Base-by-base conservation (phyloP, 2,329 filamentous ascomycete species). In the Penicillium sp. region DNA sequence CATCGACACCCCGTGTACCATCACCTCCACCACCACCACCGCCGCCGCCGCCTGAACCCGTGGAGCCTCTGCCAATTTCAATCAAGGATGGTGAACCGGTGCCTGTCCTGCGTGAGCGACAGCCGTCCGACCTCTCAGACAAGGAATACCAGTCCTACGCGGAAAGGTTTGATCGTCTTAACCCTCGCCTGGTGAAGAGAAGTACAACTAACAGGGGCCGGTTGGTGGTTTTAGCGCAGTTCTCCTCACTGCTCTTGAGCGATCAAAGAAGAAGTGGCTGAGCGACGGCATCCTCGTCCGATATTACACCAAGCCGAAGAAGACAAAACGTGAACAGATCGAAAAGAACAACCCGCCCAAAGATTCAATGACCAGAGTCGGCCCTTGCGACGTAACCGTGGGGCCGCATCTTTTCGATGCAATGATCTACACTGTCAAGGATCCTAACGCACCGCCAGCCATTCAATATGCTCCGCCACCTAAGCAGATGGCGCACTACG, bases 391-490 rank as follows among this genome's bases (percentile, higher is more conserved):
- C 47, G 73, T 85, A 44, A 76, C 78, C 32, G 76, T 84, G 42
- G 82, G 83, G 52, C 82, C 82, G 43, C 80, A 84, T 64, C 76
- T 79, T 6, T 81, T 84, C 53, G 78, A 82, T 51, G 78, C 77
- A 13, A 73, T 76, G 55, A 68, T 81, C 25, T 81, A 77, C 59
- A 73, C 74, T 11, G 77, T 80, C 41, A 77, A 78, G 53, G 76
- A 78, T 44, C 69, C 71, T 38, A 67, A 68, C 47, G 60, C 66
- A 28, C 68, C 66, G 39, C 66, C 65, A 9, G 61, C 63, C 5
- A 62, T 68, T 38, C 67, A 71, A 52, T 68, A 70, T 54, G 60
- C 67, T 11, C 62, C 65, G 9, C 58, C 63, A 7, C 70, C 70
- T 44, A 66, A 70, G 38, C 69, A 67, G 27, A 70, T 72, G 63